Evolutionary conservation across 1,284 basidiomycete species (phyloP).

Genomic region (Trichosporon sp.): DNA sequence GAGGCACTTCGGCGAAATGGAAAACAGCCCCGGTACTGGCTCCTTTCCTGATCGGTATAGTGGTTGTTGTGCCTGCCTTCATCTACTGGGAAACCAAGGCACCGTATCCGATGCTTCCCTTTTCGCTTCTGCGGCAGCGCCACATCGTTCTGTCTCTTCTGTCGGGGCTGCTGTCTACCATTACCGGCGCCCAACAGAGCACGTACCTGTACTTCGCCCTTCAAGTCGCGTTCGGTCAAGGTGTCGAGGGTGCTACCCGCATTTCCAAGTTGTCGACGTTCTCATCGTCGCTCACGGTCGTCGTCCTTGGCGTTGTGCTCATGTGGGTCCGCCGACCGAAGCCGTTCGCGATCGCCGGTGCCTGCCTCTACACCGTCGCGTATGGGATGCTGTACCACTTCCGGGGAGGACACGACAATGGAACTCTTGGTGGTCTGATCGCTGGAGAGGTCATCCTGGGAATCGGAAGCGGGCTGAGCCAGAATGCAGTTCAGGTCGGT

Average conservation of each 20-base stretch:
- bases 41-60: constrained; percentile 51
- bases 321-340: constrained; percentile 54
- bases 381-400: constrained; percentile 56
- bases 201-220: constrained; percentile 52
- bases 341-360: constrained; percentile 52
- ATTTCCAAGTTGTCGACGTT: constrained; percentile 55
- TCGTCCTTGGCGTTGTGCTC: constrained; percentile 51
- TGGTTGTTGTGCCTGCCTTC: constrained; percentile 50
- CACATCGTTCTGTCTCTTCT: constrained; percentile 51
- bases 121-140: constrained; percentile 52
- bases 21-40: constrained; percentile 49
- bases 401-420: constrained; percentile 44
- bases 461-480: constrained; percentile 41
- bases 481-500: constrained; percentile 52
- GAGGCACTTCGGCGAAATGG: constrained; percentile 42
- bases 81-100: constrained; percentile 54
- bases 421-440: constrained; percentile 44
- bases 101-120: constrained; percentile 54
- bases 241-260: constrained; percentile 40
- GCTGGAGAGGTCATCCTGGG: constrained; percentile 56
- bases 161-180: constrained; percentile 49
- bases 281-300: constrained; percentile 49
- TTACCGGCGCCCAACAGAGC: constrained; percentile 49
- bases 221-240: constrained; percentile 51
- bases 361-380: constrained; percentile 41